Evolutionary conservation across 768 basidiomycete genomes (phyloP), one percentile per base, ranked within the genome.

Genomic region (Pleurotus tuoliensis): DNA sequence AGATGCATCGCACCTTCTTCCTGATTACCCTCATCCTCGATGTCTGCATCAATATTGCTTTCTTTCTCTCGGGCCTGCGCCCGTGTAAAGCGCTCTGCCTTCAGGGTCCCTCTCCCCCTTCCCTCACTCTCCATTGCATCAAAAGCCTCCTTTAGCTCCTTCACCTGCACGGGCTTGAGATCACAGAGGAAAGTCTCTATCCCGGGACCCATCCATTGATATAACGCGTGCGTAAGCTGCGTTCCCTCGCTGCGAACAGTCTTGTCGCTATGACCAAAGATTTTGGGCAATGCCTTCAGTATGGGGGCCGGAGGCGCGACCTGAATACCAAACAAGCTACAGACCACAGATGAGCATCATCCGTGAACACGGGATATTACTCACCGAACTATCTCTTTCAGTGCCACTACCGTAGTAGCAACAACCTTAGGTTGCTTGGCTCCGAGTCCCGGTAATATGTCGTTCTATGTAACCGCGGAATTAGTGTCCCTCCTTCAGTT

Each of bases 391-490:
- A 94, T 79, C 69, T 98, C 95, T 67, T 86, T 93, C 60, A 99
- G 67, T 3, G 83, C 90, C 2, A 77, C 66, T 6, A 97, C 82
- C 56, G 83, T 83, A 12, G 87, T 90, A 25, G 94, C 84, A 1
- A 98, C 93, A 2, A 89, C 71, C 73, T 99, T 99, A 1, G 97
- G 97, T 64, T 98, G 94, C 67, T 98, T 99, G 11, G 93, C 92
- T 22, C 79, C 77, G 11, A 99, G 74, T 16, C 96, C 97, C 39
- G 83, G 82, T n/a, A 94, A 70, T 44, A 98, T 74, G 68, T 95
- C 90, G 59, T 72, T 72, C 92, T 94, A 59, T 12, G 56, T 57
- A 34, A 61, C 47, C 41, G 18, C 34, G 44, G 41, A 41, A 49
- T 24, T 56, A 59, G 67, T 67, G 68, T 71, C 63, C 60, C 63